These are phyloP conservation scores for Larix kaempferi DNA, from an alignment of 75 land plant genomes.

Conservation along the genomic window DNA sequence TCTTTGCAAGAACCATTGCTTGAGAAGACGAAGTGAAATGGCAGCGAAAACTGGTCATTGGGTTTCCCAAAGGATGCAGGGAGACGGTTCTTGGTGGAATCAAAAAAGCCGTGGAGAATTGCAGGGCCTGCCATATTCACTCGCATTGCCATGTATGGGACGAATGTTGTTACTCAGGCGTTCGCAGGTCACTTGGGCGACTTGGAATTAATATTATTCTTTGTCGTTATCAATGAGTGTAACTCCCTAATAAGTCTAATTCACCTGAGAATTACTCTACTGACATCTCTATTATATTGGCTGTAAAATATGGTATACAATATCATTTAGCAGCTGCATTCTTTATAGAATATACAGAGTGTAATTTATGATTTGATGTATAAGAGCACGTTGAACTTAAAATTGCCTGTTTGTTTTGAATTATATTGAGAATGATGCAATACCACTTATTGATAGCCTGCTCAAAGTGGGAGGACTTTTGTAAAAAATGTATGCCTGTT, in stretches of 20 bases:
- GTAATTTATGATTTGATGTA: neutral
- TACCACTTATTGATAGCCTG: too few species aligned
- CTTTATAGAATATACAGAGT: neutral
- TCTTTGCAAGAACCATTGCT: too few species aligned
- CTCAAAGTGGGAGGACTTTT: too few species aligned
- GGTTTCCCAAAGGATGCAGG: neutral
- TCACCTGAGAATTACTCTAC: too few species aligned
- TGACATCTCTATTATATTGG: too few species aligned
- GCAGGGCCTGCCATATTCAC: slow-evolving; percentile 8
- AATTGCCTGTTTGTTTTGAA: neutral
- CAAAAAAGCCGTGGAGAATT: neutral
- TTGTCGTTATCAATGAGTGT: too few species aligned
- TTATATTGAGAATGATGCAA: neutral
- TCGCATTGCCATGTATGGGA: slow-evolving; percentile 12
- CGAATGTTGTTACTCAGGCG: slow-evolving; percentile 19
- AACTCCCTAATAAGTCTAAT: too few species aligned
- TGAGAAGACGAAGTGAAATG: too few species aligned
- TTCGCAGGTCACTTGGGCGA: slow-evolving; percentile 20
- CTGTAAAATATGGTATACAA: too few species aligned
- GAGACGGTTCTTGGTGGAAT: neutral
- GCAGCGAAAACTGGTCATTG: neutral
- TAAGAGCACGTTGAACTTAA: neutral
- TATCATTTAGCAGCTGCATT: slow-evolving; percentile 10
- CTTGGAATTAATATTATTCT: slow-evolving; percentile 6
- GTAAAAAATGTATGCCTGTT: too few species aligned